phyloP scores from a whole-genome alignment of 306 rosid genomes.

The Citrullus amarus region DNA sequence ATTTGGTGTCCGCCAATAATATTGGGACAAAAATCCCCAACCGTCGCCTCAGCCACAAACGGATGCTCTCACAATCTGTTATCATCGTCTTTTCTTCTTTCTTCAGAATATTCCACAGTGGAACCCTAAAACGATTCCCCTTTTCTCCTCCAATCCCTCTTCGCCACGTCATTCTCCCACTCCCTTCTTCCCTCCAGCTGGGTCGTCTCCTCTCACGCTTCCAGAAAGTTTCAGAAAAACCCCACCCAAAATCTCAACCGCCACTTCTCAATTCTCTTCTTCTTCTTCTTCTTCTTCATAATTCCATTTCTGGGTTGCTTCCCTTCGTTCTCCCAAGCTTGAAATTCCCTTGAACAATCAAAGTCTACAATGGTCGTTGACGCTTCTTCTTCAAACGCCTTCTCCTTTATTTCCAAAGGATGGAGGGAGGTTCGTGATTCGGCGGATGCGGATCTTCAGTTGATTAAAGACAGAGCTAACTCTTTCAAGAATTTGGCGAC shows the following conservation, averaged over 20 bases:
- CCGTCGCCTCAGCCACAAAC: not conserved
- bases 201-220: conserved; percentile 6
- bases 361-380: conserved; percentile 35
- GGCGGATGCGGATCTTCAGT: conserved; percentile 82
- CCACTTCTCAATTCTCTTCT: not conserved
- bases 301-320: not conserved
- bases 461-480: conserved; percentile 83
- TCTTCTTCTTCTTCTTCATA: not conserved
- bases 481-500: conserved; percentile 79
- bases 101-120: conserved; percentile 13
- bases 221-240: conserved; percentile 14
- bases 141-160: not conserved
- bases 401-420: conserved; percentile 79
- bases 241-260: conserved; percentile 14
- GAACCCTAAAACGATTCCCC: not conserved
- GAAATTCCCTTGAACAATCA: not conserved
- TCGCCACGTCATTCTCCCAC: conserved; percentile 7
- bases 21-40: not conserved
- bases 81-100: not conserved
- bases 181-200: not conserved
- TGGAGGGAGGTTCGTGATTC: conserved; percentile 93
- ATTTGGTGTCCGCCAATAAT: not conserved
- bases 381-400: conserved; percentile 44
- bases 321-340: not conserved
- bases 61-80: not conserved